A percentile compares a stretch with the other conserved stretches of the same genome.
Conservation (phyloP, 164 flowering plant species). For the Akebia trifoliata region DNA sequence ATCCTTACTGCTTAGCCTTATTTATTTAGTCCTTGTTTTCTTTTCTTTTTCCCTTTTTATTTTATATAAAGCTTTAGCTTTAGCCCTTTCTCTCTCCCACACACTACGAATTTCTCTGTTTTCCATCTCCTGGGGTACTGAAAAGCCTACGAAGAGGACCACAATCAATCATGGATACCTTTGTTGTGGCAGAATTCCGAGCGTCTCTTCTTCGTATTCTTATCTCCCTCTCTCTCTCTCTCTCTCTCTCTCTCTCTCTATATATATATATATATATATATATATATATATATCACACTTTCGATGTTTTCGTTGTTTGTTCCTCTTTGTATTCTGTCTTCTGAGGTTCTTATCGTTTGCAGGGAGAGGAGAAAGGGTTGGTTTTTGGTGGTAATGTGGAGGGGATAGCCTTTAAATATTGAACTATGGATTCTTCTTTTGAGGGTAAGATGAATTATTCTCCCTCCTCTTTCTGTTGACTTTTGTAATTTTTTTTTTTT, state of each 20-base stretch:
- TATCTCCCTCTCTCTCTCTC: slow-evolving; percentile 11
- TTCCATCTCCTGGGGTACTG: slow-evolving; percentile 25
- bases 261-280: too few species aligned
- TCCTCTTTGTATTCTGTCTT: slow-evolving; percentile 2
- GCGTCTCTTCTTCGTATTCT: slow-evolving; percentile 25
- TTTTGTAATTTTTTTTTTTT: background rate
- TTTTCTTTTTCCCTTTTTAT: background rate
- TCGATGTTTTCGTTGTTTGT: background rate
- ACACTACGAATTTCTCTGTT: slow-evolving; percentile 24
- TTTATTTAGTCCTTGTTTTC: background rate
- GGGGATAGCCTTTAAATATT: slow-evolving; percentile 10
- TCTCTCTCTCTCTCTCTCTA: too few species aligned
- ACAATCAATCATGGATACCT: slow-evolving; percentile 31
- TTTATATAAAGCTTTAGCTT: background rate
- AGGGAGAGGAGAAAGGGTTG: slow-evolving; percentile 26
- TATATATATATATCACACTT: background rate
- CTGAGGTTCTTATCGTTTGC: slow-evolving; percentile 15
- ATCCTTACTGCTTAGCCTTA: background rate
- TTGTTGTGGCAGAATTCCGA: slow-evolving; percentile 29
- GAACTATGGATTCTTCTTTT: slow-evolving; percentile 38
- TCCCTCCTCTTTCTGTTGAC: background rate
- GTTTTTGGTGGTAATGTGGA: slow-evolving; percentile 34
- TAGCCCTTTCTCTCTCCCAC: background rate
- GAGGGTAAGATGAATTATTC: slow-evolving; percentile 28
- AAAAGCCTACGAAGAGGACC: slow-evolving; percentile 26